Base-by-base conservation (phyloP, 805 yeast species). In the Wickerhamiella azyma region DNA sequence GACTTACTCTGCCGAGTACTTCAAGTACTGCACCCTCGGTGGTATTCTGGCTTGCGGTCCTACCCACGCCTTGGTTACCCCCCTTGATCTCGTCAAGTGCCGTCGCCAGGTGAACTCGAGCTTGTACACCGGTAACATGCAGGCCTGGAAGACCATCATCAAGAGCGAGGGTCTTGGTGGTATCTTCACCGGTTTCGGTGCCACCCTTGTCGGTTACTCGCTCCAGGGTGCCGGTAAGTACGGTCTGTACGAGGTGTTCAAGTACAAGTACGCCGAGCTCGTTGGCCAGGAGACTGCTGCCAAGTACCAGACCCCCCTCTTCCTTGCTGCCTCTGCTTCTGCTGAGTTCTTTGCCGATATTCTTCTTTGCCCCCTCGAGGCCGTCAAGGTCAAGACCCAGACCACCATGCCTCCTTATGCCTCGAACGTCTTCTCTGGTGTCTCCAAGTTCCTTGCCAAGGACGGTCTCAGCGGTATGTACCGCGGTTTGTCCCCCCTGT, bases 181-280 rank as follows among this genome's bases (percentile, higher is more conserved):
- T 35, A 68, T 89, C 45, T 84, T 75, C 66, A 81, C 94, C 9
- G 97, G 97, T 57, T 61, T 85, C 53, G 92, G 94, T 35, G 96
- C 97, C 41, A 92, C 97, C 3, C 76, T 81, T 50, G 71, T 88
- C 50, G 97, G 97, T 19, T 89, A 92, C 66, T 81, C 96, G 7
- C 68, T 88, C 58, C 98, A 89, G 68, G 97, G 98, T 58, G 94
- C 95, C 42, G 95, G 96, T 57, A 89, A 89, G 66, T 89, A 89
- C 66, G 98, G 98, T 26, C 79, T 86, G 62, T 89, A 92, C 66
- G 97, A 89, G 66, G 73, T 69, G 57, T 89, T 89, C 75, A 89
- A 89, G 68, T 77, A 81, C 66, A 70, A 74, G 48, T 89, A 86
- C 64, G 66, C 79, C 46, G 75, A 76, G 57, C 47, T 75, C 26